A percentile compares a stretch with the other conserved stretches of the same genome.
Conservation (phyloP, 768 basidiomycete genomes). For the Suillus discolor region DNA sequence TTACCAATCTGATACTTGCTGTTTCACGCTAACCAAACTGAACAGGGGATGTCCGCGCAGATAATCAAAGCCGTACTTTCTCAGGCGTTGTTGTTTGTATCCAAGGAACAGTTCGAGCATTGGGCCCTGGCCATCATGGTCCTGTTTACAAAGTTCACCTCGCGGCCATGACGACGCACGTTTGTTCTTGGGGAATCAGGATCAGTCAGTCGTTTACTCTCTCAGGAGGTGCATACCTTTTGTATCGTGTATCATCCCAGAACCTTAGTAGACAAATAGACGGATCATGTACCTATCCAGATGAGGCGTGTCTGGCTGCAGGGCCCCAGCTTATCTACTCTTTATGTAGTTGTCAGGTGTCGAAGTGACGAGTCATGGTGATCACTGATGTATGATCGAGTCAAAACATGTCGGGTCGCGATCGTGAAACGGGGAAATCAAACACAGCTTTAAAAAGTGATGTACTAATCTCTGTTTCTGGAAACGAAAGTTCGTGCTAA, state of each 20-base stretch:
- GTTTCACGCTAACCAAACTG: slow-evolving; percentile 7
- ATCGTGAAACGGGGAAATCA: background rate
- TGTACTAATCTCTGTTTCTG: too few species aligned
- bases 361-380: background rate
- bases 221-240: background rate
- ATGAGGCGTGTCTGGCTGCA: background rate
- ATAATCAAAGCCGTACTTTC: slow-evolving; percentile 94
- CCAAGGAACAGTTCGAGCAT: slow-evolving; percentile 95
- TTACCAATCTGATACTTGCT: slow-evolving; percentile 1
- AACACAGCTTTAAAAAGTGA: background rate
- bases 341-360: background rate
- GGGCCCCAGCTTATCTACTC: background rate
- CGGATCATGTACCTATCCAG: background rate
- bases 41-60: slow-evolving; percentile 93
- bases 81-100: slow-evolving; percentile 94
- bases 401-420: background rate
- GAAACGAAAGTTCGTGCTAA: background rate
- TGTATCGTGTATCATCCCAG: background rate
- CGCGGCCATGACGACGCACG: slow-evolving; percentile 12
- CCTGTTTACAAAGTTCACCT: slow-evolving; percentile 39
- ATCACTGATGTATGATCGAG: background rate
- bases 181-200: background rate
- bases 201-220: background rate
- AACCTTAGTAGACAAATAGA: background rate
- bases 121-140: slow-evolving; percentile 79